These are phyloP conservation scores for Neckera pumila DNA, from an alignment of 225 moss, liverwort and hornwort genomes.

Conservation along the genomic window DNA sequence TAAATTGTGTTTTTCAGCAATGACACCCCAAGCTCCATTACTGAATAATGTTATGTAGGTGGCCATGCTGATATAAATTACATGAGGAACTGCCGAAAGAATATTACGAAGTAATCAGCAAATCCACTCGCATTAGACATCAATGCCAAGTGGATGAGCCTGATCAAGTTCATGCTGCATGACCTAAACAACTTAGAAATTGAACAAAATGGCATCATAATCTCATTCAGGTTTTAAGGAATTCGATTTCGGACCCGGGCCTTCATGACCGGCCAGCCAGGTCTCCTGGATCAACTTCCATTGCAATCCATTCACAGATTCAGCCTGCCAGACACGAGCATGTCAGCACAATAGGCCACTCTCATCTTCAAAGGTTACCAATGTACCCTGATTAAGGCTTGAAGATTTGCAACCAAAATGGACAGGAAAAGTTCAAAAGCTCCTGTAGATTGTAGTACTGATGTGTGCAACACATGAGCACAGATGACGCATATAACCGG, in stretches of 20 bases:
- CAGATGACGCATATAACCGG: neutral
- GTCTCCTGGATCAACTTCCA: slow-evolving; percentile 82
- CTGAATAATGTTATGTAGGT: neutral
- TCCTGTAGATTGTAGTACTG: neutral
- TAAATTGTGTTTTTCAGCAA: neutral
- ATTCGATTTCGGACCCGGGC: neutral
- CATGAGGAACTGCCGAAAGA: neutral
- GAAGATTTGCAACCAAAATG: neutral
- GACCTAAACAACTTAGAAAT: neutral
- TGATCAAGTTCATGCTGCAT: neutral
- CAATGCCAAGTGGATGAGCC: neutral
- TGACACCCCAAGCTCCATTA: neutral
- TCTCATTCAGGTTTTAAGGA: neutral
- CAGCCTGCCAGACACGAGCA: slow-evolving; percentile 36
- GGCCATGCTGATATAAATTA: neutral
- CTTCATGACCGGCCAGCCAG: slow-evolving; percentile 54
- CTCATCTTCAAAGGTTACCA: neutral
- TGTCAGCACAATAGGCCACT: neutral
- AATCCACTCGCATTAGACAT: neutral
- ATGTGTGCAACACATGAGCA: neutral
- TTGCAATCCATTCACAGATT: slow-evolving; percentile 54
- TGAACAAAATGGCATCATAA: neutral
- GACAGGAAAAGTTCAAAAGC: neutral
- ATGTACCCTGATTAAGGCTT: neutral
- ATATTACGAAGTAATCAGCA: neutral